Conservation (phyloP, 345 rosid genomes). For the Aquilaria sinensis region DNA sequence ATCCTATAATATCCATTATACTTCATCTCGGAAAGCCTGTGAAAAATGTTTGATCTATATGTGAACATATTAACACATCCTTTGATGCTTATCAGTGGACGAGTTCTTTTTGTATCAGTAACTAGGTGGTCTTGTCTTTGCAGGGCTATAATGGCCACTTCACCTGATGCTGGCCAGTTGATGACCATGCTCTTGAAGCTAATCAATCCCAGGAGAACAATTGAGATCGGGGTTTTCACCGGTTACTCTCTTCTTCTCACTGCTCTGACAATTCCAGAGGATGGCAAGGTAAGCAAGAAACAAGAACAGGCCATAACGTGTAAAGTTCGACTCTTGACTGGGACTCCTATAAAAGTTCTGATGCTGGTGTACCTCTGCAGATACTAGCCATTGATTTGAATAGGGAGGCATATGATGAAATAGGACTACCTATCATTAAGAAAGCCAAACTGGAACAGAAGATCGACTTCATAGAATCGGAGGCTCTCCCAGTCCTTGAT, state of each 20-base stretch:
- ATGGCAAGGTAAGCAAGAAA: slow-evolving; percentile 39
- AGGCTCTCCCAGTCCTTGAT: slow-evolving; percentile 33
- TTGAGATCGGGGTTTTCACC: slow-evolving; percentile 75
- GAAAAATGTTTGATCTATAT: too few relatives aligned
- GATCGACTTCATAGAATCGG: slow-evolving; percentile 51
- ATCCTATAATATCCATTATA: too few relatives aligned
- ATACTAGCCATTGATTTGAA: slow-evolving; percentile 42
- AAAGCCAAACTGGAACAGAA: slow-evolving; percentile 50
- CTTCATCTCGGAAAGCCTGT: too few relatives aligned
- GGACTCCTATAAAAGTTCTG: too few relatives aligned
- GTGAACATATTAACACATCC: not conserved
- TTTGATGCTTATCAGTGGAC: too few relatives aligned
- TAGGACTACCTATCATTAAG: slow-evolving; percentile 50
- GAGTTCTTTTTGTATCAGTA: too few relatives aligned
- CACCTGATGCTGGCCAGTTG: slow-evolving; percentile 75
- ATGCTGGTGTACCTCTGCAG: slow-evolving; percentile 13
- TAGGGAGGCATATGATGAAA: slow-evolving; percentile 28
- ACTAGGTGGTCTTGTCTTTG: too few relatives aligned
- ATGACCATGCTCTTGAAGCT: slow-evolving; percentile 51
- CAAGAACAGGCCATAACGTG: too few relatives aligned
- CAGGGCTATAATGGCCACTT: slow-evolving; percentile 43
- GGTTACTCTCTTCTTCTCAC: slow-evolving; percentile 90
- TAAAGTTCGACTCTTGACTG: too few relatives aligned
- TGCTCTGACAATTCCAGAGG: slow-evolving; percentile 67
- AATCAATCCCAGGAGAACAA: slow-evolving; percentile 49